Percentiles rank a stretch among this genome's conserved stretches.
Conservation (phyloP, 2,329 filamentous ascomycete species). For the Albifimbria verrucaria region DNA sequence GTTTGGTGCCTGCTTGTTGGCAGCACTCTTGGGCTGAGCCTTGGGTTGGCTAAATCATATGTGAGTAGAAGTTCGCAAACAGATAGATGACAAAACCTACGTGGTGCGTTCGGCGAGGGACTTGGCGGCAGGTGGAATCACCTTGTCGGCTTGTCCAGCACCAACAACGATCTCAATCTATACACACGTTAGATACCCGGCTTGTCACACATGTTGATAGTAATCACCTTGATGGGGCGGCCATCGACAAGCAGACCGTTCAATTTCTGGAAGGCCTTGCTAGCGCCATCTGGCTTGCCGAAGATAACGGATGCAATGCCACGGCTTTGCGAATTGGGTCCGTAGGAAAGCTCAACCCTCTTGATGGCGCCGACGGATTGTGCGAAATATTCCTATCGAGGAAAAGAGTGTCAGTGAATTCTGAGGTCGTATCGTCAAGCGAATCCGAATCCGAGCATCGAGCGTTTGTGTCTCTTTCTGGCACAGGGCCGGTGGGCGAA, state of each 20-base stretch:
- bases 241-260: conserved; percentile 90
- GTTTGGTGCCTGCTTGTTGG: conserved; percentile 63
- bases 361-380: conserved; percentile 88
- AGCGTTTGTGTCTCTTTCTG: conserved; percentile 21
- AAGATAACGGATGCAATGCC: conserved; percentile 92
- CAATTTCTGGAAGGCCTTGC: conserved; percentile 76
- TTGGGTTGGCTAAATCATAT: conserved; percentile 27
- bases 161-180: conserved; percentile 90
- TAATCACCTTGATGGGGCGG: conserved; percentile 76
- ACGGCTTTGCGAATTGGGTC: conserved; percentile 85
- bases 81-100: conserved; percentile 36
- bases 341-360: conserved; percentile 87
- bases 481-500: neutral
- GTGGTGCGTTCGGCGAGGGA: conserved; percentile 80
- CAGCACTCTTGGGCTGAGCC: conserved; percentile 74
- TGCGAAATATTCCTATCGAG: conserved; percentile 89
- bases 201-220: neutral
- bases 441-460: conserved; percentile 27
- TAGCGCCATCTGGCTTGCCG: conserved; percentile 73
- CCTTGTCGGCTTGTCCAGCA: conserved; percentile 66
- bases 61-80: neutral
- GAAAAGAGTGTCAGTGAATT: conserved; percentile 64
- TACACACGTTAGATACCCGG: conserved; percentile 17
- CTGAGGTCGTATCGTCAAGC: conserved; percentile 22
- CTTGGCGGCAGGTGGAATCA: conserved; percentile 59